phyloP scores from a whole-genome alignment of 2,329 filamentous ascomycete species.

The Clathrospora elynae region DNA sequence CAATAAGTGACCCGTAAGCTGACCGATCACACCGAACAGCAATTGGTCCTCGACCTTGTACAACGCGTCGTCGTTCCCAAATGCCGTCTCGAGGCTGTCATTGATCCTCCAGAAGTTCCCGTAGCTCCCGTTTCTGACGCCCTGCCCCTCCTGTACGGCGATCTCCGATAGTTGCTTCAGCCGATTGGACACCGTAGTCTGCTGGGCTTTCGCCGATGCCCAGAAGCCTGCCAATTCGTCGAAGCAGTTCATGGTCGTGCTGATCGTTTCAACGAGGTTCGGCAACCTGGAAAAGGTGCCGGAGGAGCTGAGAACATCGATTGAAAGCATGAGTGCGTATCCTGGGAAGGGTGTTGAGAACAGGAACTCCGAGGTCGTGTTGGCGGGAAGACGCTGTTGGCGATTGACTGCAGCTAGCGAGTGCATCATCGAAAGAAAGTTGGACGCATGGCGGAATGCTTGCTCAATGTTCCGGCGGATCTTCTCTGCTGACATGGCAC shows the following conservation, averaged over 20 bases:
- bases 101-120: constrained; percentile 46
- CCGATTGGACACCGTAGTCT: constrained; percentile 56
- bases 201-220: constrained; percentile 61
- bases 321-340: constrained; percentile 65
- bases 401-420: constrained; percentile 34
- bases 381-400: constrained; percentile 35
- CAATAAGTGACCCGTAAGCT: constrained; percentile 25
- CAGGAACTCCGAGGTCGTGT: constrained; percentile 36
- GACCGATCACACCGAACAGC: constrained; percentile 37
- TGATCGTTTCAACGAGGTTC: constrained; percentile 61
- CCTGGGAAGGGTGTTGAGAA: constrained; percentile 64
- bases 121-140: constrained; percentile 31
- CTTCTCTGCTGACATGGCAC: constrained; percentile 34
- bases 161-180: constrained; percentile 53
- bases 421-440: constrained; percentile 44
- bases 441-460: constrained; percentile 35
- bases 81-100: constrained; percentile 50
- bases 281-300: constrained; percentile 53
- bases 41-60: constrained; percentile 45
- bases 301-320: constrained; percentile 69
- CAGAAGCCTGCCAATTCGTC: constrained; percentile 64
- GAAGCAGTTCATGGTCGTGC: constrained; percentile 59
- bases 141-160: constrained; percentile 43
- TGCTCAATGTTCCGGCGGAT: constrained; percentile 41
- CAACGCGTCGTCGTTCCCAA: constrained; percentile 52